A percentile compares a stretch with the other conserved stretches of the same genome.
Conservation (phyloP, 1,284 basidiomycete genomes). For the Acaromyces ingoldii region DNA sequence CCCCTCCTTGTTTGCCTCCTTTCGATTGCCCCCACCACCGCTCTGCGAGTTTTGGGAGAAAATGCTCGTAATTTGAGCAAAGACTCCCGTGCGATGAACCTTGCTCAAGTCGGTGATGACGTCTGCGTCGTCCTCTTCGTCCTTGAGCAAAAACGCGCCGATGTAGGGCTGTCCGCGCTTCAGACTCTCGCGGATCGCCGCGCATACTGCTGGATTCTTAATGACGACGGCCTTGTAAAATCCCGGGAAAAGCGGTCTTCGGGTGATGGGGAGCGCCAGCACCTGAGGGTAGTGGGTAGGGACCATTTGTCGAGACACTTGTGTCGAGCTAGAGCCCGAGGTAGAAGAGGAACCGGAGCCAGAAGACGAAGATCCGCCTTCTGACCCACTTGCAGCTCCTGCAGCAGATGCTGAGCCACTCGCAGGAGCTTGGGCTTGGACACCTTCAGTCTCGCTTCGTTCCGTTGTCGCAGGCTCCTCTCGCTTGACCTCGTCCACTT, state of each 20-base stretch:
- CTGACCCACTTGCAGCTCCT: not conserved
- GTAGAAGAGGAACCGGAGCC: too few relatives aligned
- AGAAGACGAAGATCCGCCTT: not conserved
- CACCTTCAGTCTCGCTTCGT: not conserved
- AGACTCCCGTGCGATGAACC: slow-evolving; percentile 90
- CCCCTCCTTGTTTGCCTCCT: slow-evolving; percentile 59
- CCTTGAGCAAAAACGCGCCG: slow-evolving; percentile 94
- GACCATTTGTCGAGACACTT: slow-evolving; percentile 37
- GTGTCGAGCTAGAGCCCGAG: slow-evolving; percentile 24
- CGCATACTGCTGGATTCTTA: slow-evolving; percentile 71
- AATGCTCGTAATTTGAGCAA: slow-evolving; percentile 93
- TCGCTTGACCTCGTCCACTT: slow-evolving; percentile 4
- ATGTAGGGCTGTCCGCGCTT: slow-evolving; percentile 94
- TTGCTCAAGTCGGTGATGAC: slow-evolving; percentile 81
- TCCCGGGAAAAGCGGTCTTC: slow-evolving; percentile 90
- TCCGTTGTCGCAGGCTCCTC: not conserved
- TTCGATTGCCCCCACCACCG: slow-evolving; percentile 52
- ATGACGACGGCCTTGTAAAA: slow-evolving; percentile 65
- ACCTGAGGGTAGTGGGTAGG: slow-evolving; percentile 76
- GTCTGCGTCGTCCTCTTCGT: slow-evolving; percentile 87
- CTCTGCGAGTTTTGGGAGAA: slow-evolving; percentile 56
- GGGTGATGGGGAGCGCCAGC: slow-evolving; percentile 89
- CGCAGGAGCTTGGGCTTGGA: not conserved
- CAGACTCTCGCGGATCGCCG: slow-evolving; percentile 93
- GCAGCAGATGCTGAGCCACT: not conserved